Conservation (phyloP, 345 rosid species). For the Citrus glauca region DNA sequence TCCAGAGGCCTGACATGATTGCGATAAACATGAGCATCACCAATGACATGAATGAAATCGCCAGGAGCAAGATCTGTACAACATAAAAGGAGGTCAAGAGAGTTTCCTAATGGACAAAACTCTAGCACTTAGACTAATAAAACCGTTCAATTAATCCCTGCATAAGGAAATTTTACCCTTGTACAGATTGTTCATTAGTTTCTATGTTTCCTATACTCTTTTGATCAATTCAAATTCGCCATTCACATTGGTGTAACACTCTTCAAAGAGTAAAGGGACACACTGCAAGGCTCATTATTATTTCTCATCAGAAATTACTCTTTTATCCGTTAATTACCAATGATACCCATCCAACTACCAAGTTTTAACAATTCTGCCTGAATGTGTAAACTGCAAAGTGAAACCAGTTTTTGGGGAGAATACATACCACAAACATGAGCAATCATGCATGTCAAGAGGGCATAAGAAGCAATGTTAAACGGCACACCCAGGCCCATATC, state of each 20-base stretch:
- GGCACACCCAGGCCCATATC: conserved; percentile 99
- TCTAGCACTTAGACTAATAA: neutral
- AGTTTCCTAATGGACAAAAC: neutral
- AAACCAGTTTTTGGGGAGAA: neutral
- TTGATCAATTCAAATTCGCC: neutral
- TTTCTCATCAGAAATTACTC: neutral
- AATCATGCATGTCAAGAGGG: conserved; percentile 84
- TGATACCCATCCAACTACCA: neutral
- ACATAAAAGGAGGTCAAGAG: neutral
- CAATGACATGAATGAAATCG: conserved; percentile 74
- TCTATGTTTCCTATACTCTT: neutral
- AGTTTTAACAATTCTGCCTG: neutral
- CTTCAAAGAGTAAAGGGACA: neutral
- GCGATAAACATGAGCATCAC: conserved; percentile 89
- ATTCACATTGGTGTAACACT: neutral
- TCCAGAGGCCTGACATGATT: conserved; percentile 81
- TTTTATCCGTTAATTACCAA: neutral
- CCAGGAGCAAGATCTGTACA: conserved; percentile 81
- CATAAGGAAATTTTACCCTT: neutral
- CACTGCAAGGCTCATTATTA: neutral
- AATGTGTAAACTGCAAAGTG: neutral
- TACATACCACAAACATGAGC: conserved; percentile 90
- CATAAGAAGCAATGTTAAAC: conserved; percentile 91
- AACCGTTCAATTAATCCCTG: neutral
- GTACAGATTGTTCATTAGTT: neutral